Evolutionary conservation across 1,139 yeast genomes (phyloP).

Genomic region (Meyerozyma athensensis): DNA sequence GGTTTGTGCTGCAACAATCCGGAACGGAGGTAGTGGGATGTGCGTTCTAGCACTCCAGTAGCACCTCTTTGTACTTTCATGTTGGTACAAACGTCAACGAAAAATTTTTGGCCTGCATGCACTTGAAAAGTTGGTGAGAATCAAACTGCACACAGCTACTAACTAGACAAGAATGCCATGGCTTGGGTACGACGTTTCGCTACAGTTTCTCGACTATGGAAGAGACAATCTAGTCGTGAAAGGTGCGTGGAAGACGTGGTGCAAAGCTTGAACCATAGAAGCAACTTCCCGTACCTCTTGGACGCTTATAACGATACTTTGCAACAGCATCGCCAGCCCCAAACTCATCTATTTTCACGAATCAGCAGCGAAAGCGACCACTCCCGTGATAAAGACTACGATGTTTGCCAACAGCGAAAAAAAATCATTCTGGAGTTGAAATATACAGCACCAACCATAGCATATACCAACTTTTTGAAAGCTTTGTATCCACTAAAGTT

Average conservation of each 20-base stretch:
- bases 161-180: background rate
- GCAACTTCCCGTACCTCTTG: background rate
- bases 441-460: constrained; percentile 12
- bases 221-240: constrained; percentile 9
- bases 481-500: constrained; percentile 29
- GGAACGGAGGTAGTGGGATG: constrained; percentile 63
- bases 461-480: constrained; percentile 22
- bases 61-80: constrained; percentile 74
- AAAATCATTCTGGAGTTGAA: constrained; percentile 5
- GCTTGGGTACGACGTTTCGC: constrained; percentile 5
- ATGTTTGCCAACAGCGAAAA: background rate
- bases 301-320: background rate
- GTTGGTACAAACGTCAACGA: constrained; percentile 5
- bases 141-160: constrained; percentile 2
- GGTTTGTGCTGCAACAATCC: constrained; percentile 70
- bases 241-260: constrained; percentile 5
- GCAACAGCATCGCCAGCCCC: background rate
- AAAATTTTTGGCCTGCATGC: constrained; percentile 4
- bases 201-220: constrained; percentile 3
- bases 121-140: background rate
- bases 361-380: no score
- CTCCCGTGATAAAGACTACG: background rate
- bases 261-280: background rate
- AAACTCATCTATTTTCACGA: no score
- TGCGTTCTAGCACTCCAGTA: constrained; percentile 66